A percentile compares a stretch with the other conserved stretches of the same genome.
These are phyloP conservation scores for Diplocarpon rosae DNA, from an alignment of 2,329 filamentous ascomycete species.

Conservation along the genomic window DNA sequence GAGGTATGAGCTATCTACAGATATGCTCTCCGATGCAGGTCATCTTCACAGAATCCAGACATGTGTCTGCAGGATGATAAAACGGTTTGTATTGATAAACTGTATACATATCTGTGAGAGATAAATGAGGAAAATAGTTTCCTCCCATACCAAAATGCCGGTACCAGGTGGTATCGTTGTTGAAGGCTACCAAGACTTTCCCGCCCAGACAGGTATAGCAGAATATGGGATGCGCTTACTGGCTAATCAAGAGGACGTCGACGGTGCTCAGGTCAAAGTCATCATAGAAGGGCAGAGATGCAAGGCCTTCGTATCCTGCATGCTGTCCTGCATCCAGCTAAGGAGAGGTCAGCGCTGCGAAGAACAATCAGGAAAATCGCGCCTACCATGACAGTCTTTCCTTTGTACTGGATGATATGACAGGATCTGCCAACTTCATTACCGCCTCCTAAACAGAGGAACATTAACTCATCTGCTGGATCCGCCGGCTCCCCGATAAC, in stretches of 20 bases:
- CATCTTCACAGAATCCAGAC: slow-evolving; percentile 28
- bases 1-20: slow-evolving; percentile 21
- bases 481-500: slow-evolving; percentile 72
- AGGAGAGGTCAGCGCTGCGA: neutral
- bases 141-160: slow-evolving; percentile 1
- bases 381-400: slow-evolving; percentile 94
- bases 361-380: neutral
- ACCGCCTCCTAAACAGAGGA: slow-evolving; percentile 84
- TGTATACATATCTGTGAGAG: slow-evolving; percentile 26
- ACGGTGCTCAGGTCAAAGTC: slow-evolving; percentile 97
- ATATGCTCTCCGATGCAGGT: slow-evolving; percentile 15
- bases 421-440: slow-evolving; percentile 96
- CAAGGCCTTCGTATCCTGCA: slow-evolving; percentile 88
- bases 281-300: slow-evolving; percentile 92
- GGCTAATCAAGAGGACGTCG: slow-evolving; percentile 93
- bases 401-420: slow-evolving; percentile 98
- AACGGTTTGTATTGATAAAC: slow-evolving; percentile 35
- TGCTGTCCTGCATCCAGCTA: slow-evolving; percentile 96
- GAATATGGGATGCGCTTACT: slow-evolving; percentile 57
- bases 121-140: slow-evolving; percentile 6
- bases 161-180: neutral
- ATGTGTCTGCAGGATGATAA: slow-evolving; percentile 25
- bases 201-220: neutral
- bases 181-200: neutral
- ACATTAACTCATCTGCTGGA: slow-evolving; percentile 87